Evolutionary conservation across 352 stramenopile species (phyloP).

Genomic region (Phytophthora boehmeriae): DNA sequence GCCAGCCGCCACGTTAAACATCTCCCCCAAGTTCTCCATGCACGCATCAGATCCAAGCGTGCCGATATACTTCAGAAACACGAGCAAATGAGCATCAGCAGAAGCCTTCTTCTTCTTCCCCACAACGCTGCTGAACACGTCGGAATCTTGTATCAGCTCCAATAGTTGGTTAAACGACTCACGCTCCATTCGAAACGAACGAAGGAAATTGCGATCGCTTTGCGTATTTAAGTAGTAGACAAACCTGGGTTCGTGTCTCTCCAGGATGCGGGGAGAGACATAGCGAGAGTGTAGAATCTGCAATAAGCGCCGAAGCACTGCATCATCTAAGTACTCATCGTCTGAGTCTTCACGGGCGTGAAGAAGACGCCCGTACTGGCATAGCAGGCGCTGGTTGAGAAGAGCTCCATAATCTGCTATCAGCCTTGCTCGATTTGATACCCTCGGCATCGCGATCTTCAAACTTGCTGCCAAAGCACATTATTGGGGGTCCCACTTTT

Average conservation of each 20-base stretch:
- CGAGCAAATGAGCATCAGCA: neutral
- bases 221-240: neutral
- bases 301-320: neutral
- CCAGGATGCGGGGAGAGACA: neutral
- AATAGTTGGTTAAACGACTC: neutral
- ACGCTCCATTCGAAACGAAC: slow-evolving; percentile 3
- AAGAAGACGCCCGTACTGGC: neutral
- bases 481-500: neutral
- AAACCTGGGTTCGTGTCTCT: neutral
- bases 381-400: neutral
- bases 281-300: neutral
- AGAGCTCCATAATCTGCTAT: neutral
- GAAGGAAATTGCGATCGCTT: neutral
- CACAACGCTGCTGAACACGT: neutral
- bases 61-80: neutral
- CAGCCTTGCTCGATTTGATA: neutral
- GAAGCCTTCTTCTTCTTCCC: neutral
- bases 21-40: neutral
- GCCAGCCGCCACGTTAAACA: neutral
- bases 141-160: neutral
- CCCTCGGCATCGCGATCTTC: neutral
- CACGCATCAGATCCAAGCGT: neutral
- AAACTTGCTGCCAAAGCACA: neutral
- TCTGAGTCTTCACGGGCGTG: neutral
- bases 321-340: neutral